A percentile compares a stretch with the other conserved stretches of the same genome.
phyloP scores from a whole-genome alignment of 352 stramenopile genomes.

The Pythium apleroticum region DNA sequence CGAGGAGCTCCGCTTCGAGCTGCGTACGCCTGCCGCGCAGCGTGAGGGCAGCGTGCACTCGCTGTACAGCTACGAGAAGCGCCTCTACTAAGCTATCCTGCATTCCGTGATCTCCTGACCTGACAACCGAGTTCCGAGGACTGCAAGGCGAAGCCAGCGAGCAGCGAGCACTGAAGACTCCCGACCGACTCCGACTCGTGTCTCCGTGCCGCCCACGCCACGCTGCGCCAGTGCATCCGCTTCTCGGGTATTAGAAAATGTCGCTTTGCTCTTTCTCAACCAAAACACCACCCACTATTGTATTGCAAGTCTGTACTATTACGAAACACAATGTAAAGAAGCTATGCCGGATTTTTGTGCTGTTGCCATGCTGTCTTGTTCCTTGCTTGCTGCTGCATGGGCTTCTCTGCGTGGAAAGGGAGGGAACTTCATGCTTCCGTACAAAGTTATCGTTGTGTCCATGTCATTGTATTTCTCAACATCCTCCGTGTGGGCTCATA shows the following conservation, averaged over 20 bases:
- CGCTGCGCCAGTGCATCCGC: neutral
- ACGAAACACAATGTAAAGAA: constrained; percentile 19
- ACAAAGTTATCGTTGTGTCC: neutral
- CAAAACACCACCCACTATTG: constrained; percentile 14
- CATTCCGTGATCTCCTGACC: neutral
- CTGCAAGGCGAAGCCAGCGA: neutral
- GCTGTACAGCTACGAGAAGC: constrained; percentile 97
- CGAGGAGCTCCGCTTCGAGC: constrained; percentile 94
- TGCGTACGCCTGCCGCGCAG: constrained; percentile 98
- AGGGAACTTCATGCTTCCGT: neutral
- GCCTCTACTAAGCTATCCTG: constrained; percentile 62
- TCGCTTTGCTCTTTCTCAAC: constrained; percentile 17
- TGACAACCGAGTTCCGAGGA: constrained; percentile 1
- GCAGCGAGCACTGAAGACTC: neutral
- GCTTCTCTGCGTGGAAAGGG: neutral
- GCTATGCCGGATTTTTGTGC: constrained; percentile 29
- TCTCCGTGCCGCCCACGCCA: too few relatives aligned
- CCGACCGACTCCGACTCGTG: neutral
- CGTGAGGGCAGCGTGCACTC: constrained; percentile 98
- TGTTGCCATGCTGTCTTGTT: constrained; percentile 20
- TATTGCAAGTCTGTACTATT: constrained; percentile 22
- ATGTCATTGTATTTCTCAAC: constrained; percentile 2
- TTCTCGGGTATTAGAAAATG: constrained; percentile 27
- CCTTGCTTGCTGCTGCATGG: neutral
- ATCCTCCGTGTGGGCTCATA: neutral